phyloP scores from a whole-genome alignment of 441 rosid species.

The Jatropha podagrica region DNA sequence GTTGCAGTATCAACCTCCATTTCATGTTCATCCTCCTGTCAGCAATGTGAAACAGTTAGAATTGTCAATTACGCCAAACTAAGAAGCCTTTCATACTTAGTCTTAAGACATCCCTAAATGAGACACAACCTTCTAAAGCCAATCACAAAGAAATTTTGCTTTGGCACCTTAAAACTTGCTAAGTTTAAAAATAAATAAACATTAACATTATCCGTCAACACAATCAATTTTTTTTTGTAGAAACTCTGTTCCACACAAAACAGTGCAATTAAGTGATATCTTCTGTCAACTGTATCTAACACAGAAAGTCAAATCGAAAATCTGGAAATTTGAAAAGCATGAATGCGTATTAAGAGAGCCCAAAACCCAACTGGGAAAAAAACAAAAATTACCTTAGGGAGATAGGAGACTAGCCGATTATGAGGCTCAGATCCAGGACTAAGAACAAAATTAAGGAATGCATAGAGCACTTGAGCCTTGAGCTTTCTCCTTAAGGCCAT shows the following conservation, averaged over 20 bases:
- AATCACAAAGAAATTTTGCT: neutral
- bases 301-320: neutral
- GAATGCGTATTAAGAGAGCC: neutral
- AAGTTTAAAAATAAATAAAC: neutral
- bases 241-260: neutral
- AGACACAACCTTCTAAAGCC: neutral
- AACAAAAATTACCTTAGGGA: constrained; percentile 48
- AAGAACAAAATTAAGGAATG: constrained; percentile 49
- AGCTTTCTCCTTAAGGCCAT: constrained; percentile 54
- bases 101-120: neutral
- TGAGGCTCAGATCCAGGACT: constrained; percentile 56
- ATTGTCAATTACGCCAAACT: neutral
- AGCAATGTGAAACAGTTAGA: constrained; percentile 2
- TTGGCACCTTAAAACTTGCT: neutral
- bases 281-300: neutral
- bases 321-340: neutral
- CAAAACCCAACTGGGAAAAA: neutral
- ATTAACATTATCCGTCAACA: neutral
- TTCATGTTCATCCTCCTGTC: constrained; percentile 64
- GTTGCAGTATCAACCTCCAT: constrained; percentile 74
- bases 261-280: neutral
- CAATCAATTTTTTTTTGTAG: neutral
- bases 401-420: constrained; percentile 38
- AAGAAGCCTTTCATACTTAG: neutral
- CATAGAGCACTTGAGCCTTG: constrained; percentile 40